Evolutionary conservation across 2,329 filamentous ascomycete genomes (phyloP), one percentile per base, ranked within the genome.

Genomic region (Venturia oleaginea): DNA sequence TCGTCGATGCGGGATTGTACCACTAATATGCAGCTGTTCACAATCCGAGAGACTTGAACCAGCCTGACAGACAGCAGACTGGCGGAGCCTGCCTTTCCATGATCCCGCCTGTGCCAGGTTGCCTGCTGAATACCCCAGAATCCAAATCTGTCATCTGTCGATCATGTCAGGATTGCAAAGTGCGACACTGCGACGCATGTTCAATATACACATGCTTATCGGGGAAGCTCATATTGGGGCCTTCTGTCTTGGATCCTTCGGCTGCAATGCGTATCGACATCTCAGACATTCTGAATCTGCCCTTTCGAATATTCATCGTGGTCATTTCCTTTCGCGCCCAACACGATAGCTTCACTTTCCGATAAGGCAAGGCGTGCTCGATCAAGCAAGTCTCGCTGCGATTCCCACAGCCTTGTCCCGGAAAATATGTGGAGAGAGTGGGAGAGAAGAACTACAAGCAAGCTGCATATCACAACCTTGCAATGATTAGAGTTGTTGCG

Each of bases 61-160:
- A n/a, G 48, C 24, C 3, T 48, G 43, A 19, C 4, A 0, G 30
- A 22, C 13, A 22, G 46, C n/a, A 4, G 46, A 2, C 22, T 17
- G n/a, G 6, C 19, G 46, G 22, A 22, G 22, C 17, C 27, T 51
- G 46, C 7, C n/a, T 3, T 27, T 27, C 22, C 15, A 30, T 34
- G 17, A 30, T 32, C 19, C 48, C 15, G 46, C n/a, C 27, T 54
- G 48, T 55, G 51, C 51, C 27, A 57, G 30, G 51, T 57, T 57
- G 30, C 51, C 34, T 57, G 51, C 30, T 34, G 46, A 51, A 32
- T 57, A 57, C 51, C 51, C 51, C 51, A 34, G 51, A 57, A 19
- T 22, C 27, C 11, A 32, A 15, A 22, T 32, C 51, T 34, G 51
- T 34, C 51, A 34, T 57, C 51, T 4, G 51, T 34, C 51, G 51